Evolutionary conservation across 331 rosid genomes (phyloP).

Genomic region (Saraca asoca): DNA sequence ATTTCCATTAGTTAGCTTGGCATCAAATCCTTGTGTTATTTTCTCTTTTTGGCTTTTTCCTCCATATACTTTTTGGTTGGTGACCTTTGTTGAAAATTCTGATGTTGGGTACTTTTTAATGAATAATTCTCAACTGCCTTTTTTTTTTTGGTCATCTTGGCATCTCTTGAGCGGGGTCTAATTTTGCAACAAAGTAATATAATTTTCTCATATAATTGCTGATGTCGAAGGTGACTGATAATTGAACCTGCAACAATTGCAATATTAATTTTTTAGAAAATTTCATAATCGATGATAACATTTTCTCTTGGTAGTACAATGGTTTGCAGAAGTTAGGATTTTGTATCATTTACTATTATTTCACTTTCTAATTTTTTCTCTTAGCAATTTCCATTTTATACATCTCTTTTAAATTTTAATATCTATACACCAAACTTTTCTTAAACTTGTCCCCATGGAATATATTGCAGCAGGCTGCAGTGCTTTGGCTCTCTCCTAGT

Average conservation of each 20-base stretch:
- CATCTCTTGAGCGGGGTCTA: background rate
- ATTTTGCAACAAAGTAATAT: background rate
- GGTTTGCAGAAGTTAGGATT: no score
- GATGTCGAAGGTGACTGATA: no score
- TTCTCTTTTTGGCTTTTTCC: no score
- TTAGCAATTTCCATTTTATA: no score
- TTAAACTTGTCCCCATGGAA: conserved; percentile 19
- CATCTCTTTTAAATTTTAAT: background rate
- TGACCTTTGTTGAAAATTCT: background rate
- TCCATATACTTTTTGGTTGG: background rate
- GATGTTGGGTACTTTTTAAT: conserved; percentile 4
- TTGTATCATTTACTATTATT: no score
- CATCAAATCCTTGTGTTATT: background rate
- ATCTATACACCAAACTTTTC: conserved; percentile 4
- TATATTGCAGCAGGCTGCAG: conserved; percentile 34
- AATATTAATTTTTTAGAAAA: no score
- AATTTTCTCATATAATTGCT: background rate
- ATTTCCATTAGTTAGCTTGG: background rate
- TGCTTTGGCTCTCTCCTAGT: conserved; percentile 8
- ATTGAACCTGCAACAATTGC: no score
- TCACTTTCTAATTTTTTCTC: no score
- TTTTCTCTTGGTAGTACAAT: no score
- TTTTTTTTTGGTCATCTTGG: conserved; percentile 2
- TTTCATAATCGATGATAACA: no score
- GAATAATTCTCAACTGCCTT: conserved; percentile 7